Evolutionary conservation across 2,329 filamentous ascomycete species (phyloP).

Genomic region (Aspergillus uvarum): DNA sequence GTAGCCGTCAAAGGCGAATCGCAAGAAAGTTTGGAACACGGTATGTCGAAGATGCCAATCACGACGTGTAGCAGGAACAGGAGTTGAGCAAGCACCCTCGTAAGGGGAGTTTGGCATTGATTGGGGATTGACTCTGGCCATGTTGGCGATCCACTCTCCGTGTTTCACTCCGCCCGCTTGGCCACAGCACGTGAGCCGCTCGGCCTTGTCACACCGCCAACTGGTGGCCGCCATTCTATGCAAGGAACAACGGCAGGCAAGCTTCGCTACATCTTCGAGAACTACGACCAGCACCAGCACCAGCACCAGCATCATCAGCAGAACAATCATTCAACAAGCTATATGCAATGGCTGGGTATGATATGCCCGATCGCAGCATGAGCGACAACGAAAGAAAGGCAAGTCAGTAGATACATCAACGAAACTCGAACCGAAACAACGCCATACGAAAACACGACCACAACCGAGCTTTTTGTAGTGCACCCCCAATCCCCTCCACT

Average conservation of each 20-base stretch:
- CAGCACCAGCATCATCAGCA: neutral
- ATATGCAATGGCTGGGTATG: conserved; percentile 39
- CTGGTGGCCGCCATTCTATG: neutral
- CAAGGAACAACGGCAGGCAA: no score
- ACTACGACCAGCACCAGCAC: neutral
- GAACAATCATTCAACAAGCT: conserved; percentile 15
- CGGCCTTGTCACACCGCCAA: neutral
- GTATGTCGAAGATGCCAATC: conserved; percentile 2
- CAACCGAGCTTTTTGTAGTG: conserved; percentile 15
- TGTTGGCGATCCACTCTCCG: conserved; percentile 6
- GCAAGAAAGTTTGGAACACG: conserved; percentile 3
- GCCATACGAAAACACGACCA: conserved; percentile 30
- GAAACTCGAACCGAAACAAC: conserved; percentile 27
- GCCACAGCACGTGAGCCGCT: conserved; percentile 9
- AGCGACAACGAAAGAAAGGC: conserved; percentile 4
- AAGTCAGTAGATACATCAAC: conserved; percentile 4
- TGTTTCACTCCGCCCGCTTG: conserved; percentile 1
- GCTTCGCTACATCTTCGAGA: neutral
- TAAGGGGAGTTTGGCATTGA: conserved; percentile 7
- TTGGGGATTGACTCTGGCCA: conserved; percentile 3
- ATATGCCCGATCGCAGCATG: conserved; percentile 31
- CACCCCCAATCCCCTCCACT: neutral
- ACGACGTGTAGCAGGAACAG: neutral
- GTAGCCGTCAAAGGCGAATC: neutral
- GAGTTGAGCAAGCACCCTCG: neutral